Conservation (phyloP, 345 rosid genomes). For the Adansonia digitata region DNA sequence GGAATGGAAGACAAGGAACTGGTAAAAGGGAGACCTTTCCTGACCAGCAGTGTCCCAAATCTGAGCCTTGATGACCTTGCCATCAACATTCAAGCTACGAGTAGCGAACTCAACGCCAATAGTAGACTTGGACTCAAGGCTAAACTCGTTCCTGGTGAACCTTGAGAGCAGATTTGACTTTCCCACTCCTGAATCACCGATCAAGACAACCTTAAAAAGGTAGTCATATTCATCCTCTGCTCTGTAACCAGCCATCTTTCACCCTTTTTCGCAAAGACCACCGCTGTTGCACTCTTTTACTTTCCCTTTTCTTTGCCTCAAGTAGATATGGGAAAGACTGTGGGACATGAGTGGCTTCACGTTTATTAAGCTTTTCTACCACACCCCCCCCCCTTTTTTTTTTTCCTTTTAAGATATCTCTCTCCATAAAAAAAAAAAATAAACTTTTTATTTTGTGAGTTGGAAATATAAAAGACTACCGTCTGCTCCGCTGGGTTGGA, state of each 20-base stretch:
- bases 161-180: constrained; percentile 88
- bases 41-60: constrained; percentile 99
- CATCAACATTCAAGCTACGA: constrained; percentile 82
- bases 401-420: too few relatives aligned
- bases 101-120: constrained; percentile 96
- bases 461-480: constrained; percentile 23
- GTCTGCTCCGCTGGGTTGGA: too few relatives aligned
- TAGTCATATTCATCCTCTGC: constrained; percentile 93
- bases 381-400: not conserved
- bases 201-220: constrained; percentile 80
- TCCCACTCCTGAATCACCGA: constrained; percentile 93
- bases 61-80: constrained; percentile 89
- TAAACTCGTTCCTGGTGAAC: constrained; percentile 90
- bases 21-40: constrained; percentile 50
- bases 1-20: not conserved
- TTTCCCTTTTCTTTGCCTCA: constrained; percentile 5
- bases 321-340: constrained; percentile 3
- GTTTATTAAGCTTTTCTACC: not conserved
- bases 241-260: constrained; percentile 73
- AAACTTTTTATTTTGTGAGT: not conserved
- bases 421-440: too few relatives aligned
- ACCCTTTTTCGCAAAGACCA: constrained; percentile 8
- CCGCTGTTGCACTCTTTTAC: not conserved
- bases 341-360: not conserved
- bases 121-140: constrained; percentile 89